These are phyloP conservation scores for Besnoitia besnoiti DNA, from an alignment of 169 alveolate species.

Conservation along the genomic window DNA sequence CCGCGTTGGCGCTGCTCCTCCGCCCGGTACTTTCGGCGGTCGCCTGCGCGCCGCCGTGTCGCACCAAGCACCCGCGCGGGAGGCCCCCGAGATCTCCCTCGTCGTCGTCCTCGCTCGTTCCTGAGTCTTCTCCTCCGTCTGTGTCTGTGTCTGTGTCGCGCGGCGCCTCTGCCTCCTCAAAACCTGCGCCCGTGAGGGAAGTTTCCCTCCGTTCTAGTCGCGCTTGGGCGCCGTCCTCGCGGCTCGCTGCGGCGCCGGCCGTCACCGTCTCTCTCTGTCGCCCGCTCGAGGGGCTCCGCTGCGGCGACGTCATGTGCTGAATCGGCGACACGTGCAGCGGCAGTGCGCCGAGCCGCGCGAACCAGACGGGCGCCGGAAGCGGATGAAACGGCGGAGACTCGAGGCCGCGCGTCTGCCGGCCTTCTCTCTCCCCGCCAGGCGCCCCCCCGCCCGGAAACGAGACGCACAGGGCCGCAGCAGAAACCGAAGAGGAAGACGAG, in stretches of 20 bases:
- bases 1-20: not conserved
- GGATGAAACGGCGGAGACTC: not conserved
- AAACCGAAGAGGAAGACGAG: too few relatives aligned
- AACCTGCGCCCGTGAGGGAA: too few relatives aligned
- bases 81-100: not conserved
- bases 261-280: not conserved
- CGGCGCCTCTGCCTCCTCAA: too few relatives aligned
- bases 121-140: not conserved
- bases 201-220: too few relatives aligned
- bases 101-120: not conserved
- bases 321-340: constrained; percentile 21
- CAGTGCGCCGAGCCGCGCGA: not conserved
- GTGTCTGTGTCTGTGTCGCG: not conserved
- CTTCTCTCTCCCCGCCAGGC: not conserved
- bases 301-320: not conserved
- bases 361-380: constrained; percentile 3
- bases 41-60: not conserved
- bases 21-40: not conserved
- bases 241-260: too few relatives aligned
- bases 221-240: too few relatives aligned
- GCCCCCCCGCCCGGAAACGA: not conserved
- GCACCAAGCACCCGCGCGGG: not conserved
- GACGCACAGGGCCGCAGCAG: not conserved
- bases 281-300: not conserved
- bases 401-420: not conserved